Evolutionary conservation across 1,284 basidiomycete genomes (phyloP).

Genomic region (Dichomitus squalens): DNA sequence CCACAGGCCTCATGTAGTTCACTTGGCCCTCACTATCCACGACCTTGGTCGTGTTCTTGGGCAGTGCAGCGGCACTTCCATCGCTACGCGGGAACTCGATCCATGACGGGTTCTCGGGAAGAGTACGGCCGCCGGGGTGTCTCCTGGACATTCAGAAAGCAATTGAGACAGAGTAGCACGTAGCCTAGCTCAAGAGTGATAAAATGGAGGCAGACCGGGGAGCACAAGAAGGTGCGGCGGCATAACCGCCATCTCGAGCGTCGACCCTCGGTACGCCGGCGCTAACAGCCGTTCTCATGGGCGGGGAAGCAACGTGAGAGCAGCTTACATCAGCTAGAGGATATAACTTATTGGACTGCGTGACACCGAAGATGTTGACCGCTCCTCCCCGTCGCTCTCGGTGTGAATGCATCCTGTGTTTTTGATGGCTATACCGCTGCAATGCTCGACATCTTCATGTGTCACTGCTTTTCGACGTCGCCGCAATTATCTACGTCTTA

Average conservation of each 20-base stretch:
- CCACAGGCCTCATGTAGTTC: conserved; percentile 64
- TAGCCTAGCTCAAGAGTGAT: neutral
- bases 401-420: neutral
- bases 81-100: conserved; percentile 65
- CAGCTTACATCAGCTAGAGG: neutral
- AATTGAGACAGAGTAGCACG: neutral
- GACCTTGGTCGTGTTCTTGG: conserved; percentile 51
- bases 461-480: conserved; percentile 23
- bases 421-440: neutral
- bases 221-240: neutral
- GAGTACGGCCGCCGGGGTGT: conserved; percentile 11
- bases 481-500: conserved; percentile 67
- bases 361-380: neutral
- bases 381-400: neutral
- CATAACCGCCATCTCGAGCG: neutral
- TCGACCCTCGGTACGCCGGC: neutral
- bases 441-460: neutral
- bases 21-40: conserved; percentile 63
- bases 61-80: conserved; percentile 55
- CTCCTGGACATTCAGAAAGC: conserved; percentile 14
- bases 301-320: neutral
- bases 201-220: neutral
- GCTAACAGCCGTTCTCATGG: neutral
- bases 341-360: neutral
- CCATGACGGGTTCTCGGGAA: conserved; percentile 56